Evolutionary conservation across 2,329 filamentous ascomycete genomes (phyloP).

Genomic region (Neofusicoccum ribis): DNA sequence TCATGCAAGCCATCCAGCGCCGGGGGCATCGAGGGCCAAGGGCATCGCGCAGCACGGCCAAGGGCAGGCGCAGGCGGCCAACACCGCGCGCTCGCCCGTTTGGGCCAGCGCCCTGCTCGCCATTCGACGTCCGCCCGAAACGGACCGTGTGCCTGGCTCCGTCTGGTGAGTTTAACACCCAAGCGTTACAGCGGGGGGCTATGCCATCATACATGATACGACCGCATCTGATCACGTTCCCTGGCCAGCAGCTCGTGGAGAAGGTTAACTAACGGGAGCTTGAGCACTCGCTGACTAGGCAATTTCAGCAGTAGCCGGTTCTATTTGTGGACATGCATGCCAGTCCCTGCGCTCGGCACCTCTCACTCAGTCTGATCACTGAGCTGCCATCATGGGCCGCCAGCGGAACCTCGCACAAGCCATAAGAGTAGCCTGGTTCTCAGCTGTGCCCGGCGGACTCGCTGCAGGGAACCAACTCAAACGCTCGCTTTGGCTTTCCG

Average conservation of each 20-base stretch:
- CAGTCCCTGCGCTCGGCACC: slow-evolving; percentile 21
- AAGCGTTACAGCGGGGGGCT: slow-evolving; percentile 40
- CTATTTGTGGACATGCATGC: slow-evolving; percentile 21
- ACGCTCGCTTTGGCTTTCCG: slow-evolving; percentile 33
- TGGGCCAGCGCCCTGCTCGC: slow-evolving; percentile 16
- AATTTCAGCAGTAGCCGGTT: slow-evolving; percentile 20
- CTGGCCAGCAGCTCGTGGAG: slow-evolving; percentile 24
- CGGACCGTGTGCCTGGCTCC: slow-evolving; percentile 31
- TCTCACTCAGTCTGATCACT: slow-evolving; percentile 17
- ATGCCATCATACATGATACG: slow-evolving; percentile 35
- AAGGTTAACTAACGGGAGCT: slow-evolving; percentile 24
- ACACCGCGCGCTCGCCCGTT: slow-evolving; percentile 16
- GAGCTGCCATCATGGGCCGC: slow-evolving; percentile 14
- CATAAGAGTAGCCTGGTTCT: slow-evolving; percentile 33
- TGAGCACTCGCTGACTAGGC: slow-evolving; percentile 44
- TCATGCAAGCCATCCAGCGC: slow-evolving; percentile 20
- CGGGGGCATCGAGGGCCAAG: slow-evolving; percentile 14
- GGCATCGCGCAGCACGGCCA: neutral
- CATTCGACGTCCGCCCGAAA: slow-evolving; percentile 23
- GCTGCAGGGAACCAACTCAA: slow-evolving; percentile 28
- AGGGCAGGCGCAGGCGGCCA: slow-evolving; percentile 8
- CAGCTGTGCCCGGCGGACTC: slow-evolving; percentile 31
- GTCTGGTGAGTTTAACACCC: slow-evolving; percentile 28
- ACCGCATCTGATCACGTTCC: slow-evolving; percentile 27
- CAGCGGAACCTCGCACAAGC: slow-evolving; percentile 21